These are phyloP conservation scores for Tritrichomonas musculus DNA, from an alignment of 208 protist genomes.

Conservation along the genomic window DNA sequence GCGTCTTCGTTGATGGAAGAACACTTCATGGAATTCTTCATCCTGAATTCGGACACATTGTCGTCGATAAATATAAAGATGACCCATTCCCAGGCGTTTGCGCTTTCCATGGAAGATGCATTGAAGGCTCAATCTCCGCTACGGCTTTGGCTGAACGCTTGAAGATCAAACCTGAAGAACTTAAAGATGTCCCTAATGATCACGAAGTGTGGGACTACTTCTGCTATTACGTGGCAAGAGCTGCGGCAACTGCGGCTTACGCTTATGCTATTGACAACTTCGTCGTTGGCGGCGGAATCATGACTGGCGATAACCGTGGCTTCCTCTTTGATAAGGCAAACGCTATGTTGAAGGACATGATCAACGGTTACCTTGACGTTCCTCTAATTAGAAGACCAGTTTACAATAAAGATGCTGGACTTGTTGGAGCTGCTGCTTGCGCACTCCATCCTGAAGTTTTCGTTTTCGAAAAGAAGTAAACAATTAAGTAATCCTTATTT, in stretches of 20 bases:
- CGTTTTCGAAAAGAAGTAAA: too few relatives aligned
- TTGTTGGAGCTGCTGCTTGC: neutral
- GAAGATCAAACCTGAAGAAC: slow-evolving; percentile 38
- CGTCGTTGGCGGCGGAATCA: slow-evolving; percentile 39
- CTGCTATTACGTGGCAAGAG: slow-evolving; percentile 41
- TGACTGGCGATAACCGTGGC: neutral
- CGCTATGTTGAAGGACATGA: neutral
- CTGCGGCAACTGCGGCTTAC: slow-evolving; percentile 22
- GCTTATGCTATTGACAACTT: slow-evolving; percentile 33
- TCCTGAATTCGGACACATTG: slow-evolving; percentile 59
- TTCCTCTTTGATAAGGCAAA: neutral
- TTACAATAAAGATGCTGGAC: neutral
- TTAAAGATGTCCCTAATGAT: slow-evolving; percentile 45
- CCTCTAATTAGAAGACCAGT: neutral
- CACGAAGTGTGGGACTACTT: slow-evolving; percentile 53
- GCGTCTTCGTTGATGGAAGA: slow-evolving; percentile 50
- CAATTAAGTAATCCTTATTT: too few relatives aligned
- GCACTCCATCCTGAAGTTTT: neutral
- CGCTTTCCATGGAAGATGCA: slow-evolving; percentile 59
- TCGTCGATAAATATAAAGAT: slow-evolving; percentile 12
- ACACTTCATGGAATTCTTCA: slow-evolving; percentile 60
- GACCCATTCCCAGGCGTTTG: slow-evolving; percentile 56
- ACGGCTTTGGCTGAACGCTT: slow-evolving; percentile 51
- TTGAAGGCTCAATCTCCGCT: slow-evolving; percentile 59
- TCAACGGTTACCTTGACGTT: neutral